Evolutionary conservation across 331 rosid species (phyloP), one percentile per base, ranked within the genome.

Genomic region (Malus hybrid): DNA sequence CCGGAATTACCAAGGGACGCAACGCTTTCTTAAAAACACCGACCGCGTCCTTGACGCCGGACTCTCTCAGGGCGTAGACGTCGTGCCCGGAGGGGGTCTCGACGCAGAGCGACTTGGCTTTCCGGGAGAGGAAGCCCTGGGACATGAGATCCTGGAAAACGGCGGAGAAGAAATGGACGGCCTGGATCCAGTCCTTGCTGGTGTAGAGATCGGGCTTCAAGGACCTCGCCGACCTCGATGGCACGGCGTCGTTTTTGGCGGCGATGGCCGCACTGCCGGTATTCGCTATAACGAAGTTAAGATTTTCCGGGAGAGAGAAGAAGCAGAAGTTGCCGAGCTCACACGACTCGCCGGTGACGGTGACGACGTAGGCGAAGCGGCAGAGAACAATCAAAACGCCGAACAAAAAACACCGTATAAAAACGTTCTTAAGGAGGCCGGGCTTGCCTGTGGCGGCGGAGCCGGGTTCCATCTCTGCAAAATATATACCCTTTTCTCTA

Each of bases 261-360:
- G 74, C 69, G 3, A 75, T 76, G 10, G 92, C 90, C 0, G 89
- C 74, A 5, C 80, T 80, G 0, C 84, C 90, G 20, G 80, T 31
- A 5, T 91, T 82, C 56, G 95, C 33, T 6, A 80, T 78, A 28
- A 85, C 86, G 74, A 90, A 69, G 69, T 81, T 89, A 67, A 94
- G 76, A 79, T 82, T 71, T 63, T 90, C 93, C 24, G 93, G 98
- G 7, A 91, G 62, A 4, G 96, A 84, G 86, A 90, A 91, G 84
- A 95, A 92, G 75, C 97, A 95, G 86, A 95, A 95, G 68, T 82
- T 89, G 9, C 87, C 90, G 16, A 87, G 77, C 62, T 60, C 78
- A 55, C 99, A 95, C 0, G 99, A 89, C 77, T 90, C 93, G 57
- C 99, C 97, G 52, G 96, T 76, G 28, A 95, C 62, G 22, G 96